phyloP scores from a whole-genome alignment of 225 moss, liverwort and hornwort genomes.

The Physcomitrellopsis africana region DNA sequence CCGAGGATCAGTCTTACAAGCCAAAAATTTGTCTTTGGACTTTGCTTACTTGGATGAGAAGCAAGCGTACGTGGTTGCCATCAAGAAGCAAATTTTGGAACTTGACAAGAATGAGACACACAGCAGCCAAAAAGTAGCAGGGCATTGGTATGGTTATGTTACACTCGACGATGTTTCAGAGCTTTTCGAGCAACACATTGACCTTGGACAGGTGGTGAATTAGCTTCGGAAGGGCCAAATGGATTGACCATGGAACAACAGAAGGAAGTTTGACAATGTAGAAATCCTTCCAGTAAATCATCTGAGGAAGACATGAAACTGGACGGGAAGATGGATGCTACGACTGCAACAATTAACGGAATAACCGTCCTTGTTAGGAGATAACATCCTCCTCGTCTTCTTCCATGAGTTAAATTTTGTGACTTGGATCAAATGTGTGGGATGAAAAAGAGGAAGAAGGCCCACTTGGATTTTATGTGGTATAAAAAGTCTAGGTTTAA shows the following conservation, averaged over 20 bases:
- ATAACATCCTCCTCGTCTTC: slow-evolving; percentile 44
- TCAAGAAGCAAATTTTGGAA: too few species aligned
- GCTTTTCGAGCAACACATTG: slow-evolving; percentile 66
- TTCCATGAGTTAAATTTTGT: slow-evolving; percentile 66
- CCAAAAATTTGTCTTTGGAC: too few species aligned
- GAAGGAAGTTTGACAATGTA: slow-evolving; percentile 60
- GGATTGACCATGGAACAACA: slow-evolving; percentile 80
- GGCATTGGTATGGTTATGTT: slow-evolving; percentile 67
- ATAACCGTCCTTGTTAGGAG: slow-evolving; percentile 24
- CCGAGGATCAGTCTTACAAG: too few species aligned
- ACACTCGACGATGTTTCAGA: slow-evolving; percentile 68
- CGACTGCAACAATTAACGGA: slow-evolving; percentile 41
- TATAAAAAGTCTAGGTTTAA: slow-evolving; percentile 59
- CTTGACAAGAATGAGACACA: too few species aligned
- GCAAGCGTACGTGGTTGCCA: too few species aligned
- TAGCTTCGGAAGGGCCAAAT: slow-evolving; percentile 83
- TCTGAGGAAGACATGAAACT: slow-evolving; percentile 31
- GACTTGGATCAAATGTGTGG: slow-evolving; percentile 59
- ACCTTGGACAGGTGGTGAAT: slow-evolving; percentile 56
- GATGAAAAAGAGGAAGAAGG: slow-evolving; percentile 54
- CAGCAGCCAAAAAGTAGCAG: too few species aligned
- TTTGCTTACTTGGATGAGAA: too few species aligned
- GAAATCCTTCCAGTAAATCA: slow-evolving; percentile 39
- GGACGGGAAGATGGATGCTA: slow-evolving; percentile 23
- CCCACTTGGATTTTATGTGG: slow-evolving; percentile 43